Percentiles rank a stretch among this genome's conserved stretches.
Evolutionary conservation across 2,329 filamentous ascomycete species (phyloP).

Genomic region (Fusarium sp.): DNA sequence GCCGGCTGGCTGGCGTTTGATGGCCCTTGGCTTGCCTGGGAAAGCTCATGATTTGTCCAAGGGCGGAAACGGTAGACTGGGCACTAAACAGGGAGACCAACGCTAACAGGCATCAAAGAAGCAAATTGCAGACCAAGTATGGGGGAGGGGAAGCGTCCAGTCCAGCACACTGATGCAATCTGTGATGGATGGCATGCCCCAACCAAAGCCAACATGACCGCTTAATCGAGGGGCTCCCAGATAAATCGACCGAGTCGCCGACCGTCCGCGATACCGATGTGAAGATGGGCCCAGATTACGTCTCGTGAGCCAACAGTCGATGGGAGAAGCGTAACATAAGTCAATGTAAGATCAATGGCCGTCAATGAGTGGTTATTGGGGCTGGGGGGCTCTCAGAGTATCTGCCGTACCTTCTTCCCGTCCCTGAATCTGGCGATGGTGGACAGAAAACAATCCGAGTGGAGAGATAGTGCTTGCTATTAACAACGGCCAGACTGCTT

Average conservation of each 20-base stretch:
- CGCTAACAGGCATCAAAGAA: conserved; percentile 37
- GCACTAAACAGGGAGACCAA: conserved; percentile 28
- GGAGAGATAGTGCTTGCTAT: not conserved
- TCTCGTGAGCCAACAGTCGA: not conserved
- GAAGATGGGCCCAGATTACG: not conserved
- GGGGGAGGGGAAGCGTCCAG: not conserved
- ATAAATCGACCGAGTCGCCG: not conserved
- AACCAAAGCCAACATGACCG: not conserved
- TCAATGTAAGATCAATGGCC: not conserved
- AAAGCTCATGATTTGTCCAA: conserved; percentile 19
- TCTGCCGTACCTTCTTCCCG: not conserved
- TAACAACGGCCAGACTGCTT: not conserved
- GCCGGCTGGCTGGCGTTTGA: conserved; percentile 21
- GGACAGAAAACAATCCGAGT: not conserved
- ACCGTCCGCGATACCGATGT: not conserved
- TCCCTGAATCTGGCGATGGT: not conserved
- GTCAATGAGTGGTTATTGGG: not conserved
- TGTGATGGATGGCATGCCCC: not conserved
- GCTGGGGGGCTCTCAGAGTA: not conserved
- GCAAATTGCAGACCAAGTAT: conserved; percentile 25
- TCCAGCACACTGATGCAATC: conserved; percentile 25
- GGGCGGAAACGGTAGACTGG: conserved; percentile 10
- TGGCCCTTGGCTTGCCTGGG: conserved; percentile 13
- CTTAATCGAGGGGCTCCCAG: not conserved
- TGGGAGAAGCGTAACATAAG: not conserved